Conservation (phyloP, 441 rosid species). For the Aleurites moluccanus region DNA sequence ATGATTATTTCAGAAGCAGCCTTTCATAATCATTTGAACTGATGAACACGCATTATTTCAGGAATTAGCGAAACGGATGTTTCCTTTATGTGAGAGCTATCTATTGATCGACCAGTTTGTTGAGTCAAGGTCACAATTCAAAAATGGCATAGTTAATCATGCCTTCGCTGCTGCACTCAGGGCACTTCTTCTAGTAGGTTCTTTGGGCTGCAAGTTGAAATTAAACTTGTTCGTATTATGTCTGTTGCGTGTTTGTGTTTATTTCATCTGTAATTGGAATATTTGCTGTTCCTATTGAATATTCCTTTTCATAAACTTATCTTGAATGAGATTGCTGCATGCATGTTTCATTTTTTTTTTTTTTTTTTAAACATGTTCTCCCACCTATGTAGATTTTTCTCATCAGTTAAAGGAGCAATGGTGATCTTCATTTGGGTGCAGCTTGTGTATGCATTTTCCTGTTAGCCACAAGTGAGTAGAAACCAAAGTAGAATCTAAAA, state of each 20-base stretch:
- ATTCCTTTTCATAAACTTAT: slow-evolving; percentile 26
- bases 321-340: slow-evolving; percentile 17
- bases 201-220: slow-evolving; percentile 32
- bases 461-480: not conserved
- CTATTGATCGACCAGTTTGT: slow-evolving; percentile 85
- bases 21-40: slow-evolving; percentile 27
- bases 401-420: not conserved
- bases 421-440: not conserved
- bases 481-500: not conserved
- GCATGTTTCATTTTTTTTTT: slow-evolving; percentile 11
- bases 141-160: slow-evolving; percentile 90
- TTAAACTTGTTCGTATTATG: slow-evolving; percentile 24
- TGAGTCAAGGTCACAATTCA: slow-evolving; percentile 93
- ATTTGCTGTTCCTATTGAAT: not conserved
- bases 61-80: slow-evolving; percentile 84
- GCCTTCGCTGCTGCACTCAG: slow-evolving; percentile 97
- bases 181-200: slow-evolving; percentile 85
- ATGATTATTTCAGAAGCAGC: slow-evolving; percentile 4
- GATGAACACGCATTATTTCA: slow-evolving; percentile 38
- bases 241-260: not conserved
- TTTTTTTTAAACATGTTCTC: not conserved
- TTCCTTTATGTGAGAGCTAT: slow-evolving; percentile 84
- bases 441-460: not conserved
- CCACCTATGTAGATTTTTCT: not conserved
- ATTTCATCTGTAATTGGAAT: not conserved